These are phyloP conservation scores for Heliophila coronopifolia DNA, from an alignment of 441 rosid species.

Conservation along the genomic window DNA sequence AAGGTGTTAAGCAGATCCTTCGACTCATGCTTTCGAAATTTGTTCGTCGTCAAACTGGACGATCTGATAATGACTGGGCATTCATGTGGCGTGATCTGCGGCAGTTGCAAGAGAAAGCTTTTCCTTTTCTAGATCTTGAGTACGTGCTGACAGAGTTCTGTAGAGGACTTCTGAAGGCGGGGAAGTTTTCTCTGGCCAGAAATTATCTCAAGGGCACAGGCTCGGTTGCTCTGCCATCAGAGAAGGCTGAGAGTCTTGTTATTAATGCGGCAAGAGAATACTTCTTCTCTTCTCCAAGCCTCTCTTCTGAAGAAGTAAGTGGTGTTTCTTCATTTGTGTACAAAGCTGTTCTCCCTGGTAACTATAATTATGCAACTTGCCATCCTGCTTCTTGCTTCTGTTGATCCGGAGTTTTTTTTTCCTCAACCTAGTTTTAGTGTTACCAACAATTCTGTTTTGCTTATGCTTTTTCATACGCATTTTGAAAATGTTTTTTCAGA, in stretches of 20 bases:
- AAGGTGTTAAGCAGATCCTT: conserved; percentile 83
- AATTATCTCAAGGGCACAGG: conserved; percentile 91
- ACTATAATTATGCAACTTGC: conserved; percentile 9
- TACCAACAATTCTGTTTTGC: background rate
- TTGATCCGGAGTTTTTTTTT: background rate
- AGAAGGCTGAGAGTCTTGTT: conserved; percentile 89
- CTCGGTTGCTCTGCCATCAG: conserved; percentile 68
- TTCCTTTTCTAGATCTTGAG: conserved; percentile 84
- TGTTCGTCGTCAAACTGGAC: conserved; percentile 72
- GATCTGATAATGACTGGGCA: conserved; percentile 97
- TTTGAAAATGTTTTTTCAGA: conserved; percentile 44
- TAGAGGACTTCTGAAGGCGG: conserved; percentile 94
- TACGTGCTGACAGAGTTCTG: conserved; percentile 87
- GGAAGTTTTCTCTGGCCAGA: conserved; percentile 94
- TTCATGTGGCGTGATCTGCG: conserved; percentile 97
- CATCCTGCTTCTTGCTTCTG: conserved; percentile 10
- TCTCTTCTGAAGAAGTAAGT: conserved; percentile 81
- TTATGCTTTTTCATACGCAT: background rate
- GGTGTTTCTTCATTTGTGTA: conserved; percentile 14
- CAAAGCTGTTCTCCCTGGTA: conserved; percentile 3
- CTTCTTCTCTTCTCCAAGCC: conserved; percentile 90
- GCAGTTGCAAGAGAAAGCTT: conserved; percentile 75
- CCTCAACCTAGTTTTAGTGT: background rate
- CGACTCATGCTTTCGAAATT: conserved; percentile 94
- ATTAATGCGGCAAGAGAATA: conserved; percentile 93